phyloP scores from a whole-genome alignment of 2,329 filamentous ascomycete species.

The Pseudogymnoascus verrucosus region DNA sequence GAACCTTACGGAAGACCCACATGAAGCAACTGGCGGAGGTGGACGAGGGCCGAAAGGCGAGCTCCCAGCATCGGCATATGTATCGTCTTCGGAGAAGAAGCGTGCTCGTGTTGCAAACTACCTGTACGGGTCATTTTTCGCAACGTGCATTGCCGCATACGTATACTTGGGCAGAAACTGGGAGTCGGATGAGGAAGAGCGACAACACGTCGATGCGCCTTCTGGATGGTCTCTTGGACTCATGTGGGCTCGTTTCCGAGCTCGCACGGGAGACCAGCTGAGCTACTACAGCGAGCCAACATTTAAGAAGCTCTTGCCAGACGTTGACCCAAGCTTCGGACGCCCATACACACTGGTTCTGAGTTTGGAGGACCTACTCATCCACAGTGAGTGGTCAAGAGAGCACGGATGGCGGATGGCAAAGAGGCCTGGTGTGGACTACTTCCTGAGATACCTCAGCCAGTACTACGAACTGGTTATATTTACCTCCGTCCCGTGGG shows the following conservation, averaged over 20 bases:
- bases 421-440: slow-evolving; percentile 91
- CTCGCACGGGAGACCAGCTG: slow-evolving; percentile 66
- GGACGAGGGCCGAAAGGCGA: slow-evolving; percentile 51
- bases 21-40: slow-evolving; percentile 38
- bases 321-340: slow-evolving; percentile 68
- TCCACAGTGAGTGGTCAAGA: slow-evolving; percentile 90
- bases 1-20: slow-evolving; percentile 46
- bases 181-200: slow-evolving; percentile 66
- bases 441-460: slow-evolving; percentile 92
- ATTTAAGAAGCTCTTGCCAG: slow-evolving; percentile 85
- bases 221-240: slow-evolving; percentile 68
- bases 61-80: slow-evolving; percentile 71
- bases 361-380: slow-evolving; percentile 84
- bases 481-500: slow-evolving; percentile 82
- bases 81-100: slow-evolving; percentile 82
- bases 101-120: slow-evolving; percentile 69
- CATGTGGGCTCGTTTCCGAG: slow-evolving; percentile 74
- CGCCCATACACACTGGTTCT: slow-evolving; percentile 89
- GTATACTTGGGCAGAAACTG: slow-evolving; percentile 83
- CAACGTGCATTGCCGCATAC: slow-evolving; percentile 44
- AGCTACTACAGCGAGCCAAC: slow-evolving; percentile 95
- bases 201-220: slow-evolving; percentile 54
- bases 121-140: slow-evolving; percentile 56
- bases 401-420: slow-evolving; percentile 94
- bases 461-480: slow-evolving; percentile 98